A percentile compares a stretch with the other conserved stretches of the same genome.
Conservation (phyloP, 2,329 filamentous ascomycete species). For the Fusarium staphyleae region DNA sequence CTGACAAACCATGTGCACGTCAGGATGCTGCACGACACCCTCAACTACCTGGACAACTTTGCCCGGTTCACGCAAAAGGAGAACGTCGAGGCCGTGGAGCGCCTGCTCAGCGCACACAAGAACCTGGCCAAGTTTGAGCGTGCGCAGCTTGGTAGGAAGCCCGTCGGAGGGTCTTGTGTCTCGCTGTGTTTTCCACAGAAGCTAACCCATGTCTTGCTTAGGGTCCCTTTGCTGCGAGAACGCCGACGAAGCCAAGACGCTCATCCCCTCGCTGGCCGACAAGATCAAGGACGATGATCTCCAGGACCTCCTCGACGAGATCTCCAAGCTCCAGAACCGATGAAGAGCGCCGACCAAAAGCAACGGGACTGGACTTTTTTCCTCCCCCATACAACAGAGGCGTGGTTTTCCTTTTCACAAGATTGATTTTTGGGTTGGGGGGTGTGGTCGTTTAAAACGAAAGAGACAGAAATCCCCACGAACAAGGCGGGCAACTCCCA, state of each 20-base stretch:
- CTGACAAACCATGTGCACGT: slow-evolving; percentile 13
- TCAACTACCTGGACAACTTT: slow-evolving; percentile 93
- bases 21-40: slow-evolving; percentile 83
- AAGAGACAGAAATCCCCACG: slow-evolving; percentile 10
- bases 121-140: slow-evolving; percentile 92
- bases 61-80: slow-evolving; percentile 95
- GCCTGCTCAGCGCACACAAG: slow-evolving; percentile 78
- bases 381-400: not conserved
- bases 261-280: slow-evolving; percentile 86
- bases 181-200: not conserved
- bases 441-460: slow-evolving; percentile 6
- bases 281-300: slow-evolving; percentile 93
- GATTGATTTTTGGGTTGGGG: slow-evolving; percentile 6
- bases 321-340: slow-evolving; percentile 74
- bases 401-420: slow-evolving; percentile 2
- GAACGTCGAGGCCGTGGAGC: slow-evolving; percentile 92
- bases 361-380: slow-evolving; percentile 1
- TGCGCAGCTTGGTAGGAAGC: slow-evolving; percentile 80
- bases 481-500: slow-evolving; percentile 3
- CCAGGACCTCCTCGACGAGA: slow-evolving; percentile 86
- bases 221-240: slow-evolving; percentile 91
- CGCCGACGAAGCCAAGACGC: slow-evolving; percentile 93
- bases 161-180: not conserved
- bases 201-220: slow-evolving; percentile 47
- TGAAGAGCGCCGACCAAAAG: slow-evolving; percentile 32